Percentiles rank a stretch among this genome's conserved stretches.
These are phyloP conservation scores for Leptomonas pyrrhocoris DNA, from an alignment of 208 protist genomes.

Conservation along the genomic window DNA sequence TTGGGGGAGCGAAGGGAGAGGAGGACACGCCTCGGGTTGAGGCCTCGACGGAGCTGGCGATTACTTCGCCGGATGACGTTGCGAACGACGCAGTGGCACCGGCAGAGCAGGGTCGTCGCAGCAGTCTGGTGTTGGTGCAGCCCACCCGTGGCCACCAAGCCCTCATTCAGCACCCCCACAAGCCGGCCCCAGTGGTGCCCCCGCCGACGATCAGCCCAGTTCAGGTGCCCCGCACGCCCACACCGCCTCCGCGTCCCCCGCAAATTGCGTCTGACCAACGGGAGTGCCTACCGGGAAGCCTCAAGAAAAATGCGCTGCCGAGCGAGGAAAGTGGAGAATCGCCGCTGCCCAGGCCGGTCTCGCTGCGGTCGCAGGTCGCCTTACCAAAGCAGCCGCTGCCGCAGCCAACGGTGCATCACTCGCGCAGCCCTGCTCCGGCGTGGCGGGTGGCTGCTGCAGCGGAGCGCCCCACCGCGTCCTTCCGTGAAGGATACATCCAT, in stretches of 20 bases:
- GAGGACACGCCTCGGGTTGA: constrained; percentile 10
- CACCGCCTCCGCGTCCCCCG: constrained; percentile 5
- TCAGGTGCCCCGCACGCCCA: constrained; percentile 32
- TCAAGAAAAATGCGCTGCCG: background rate
- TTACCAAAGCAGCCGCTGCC: background rate
- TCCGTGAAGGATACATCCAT: background rate
- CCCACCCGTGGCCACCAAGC: constrained; percentile 6
- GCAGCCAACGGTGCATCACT: background rate
- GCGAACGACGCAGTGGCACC: background rate
- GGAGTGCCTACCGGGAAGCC: background rate
- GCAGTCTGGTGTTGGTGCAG: constrained; percentile 43
- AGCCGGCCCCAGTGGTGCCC: constrained; percentile 21
- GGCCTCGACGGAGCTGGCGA: background rate
- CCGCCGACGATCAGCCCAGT: constrained; percentile 23
- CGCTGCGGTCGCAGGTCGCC: constrained; percentile 60
- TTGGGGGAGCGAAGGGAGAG: background rate
- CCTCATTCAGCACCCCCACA: constrained; percentile 47
- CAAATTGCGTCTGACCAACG: background rate
- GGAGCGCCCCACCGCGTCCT: background rate
- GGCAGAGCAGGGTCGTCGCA: constrained; percentile 17
- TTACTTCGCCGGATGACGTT: background rate
- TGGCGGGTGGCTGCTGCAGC: background rate
- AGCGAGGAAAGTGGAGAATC: constrained; percentile 23
- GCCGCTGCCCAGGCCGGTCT: constrained; percentile 66
- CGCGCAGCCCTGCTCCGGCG: constrained; percentile 1